phyloP scores from a whole-genome alignment of 225 moss, liverwort and hornwort species.

The Polytrichum formosum region DNA sequence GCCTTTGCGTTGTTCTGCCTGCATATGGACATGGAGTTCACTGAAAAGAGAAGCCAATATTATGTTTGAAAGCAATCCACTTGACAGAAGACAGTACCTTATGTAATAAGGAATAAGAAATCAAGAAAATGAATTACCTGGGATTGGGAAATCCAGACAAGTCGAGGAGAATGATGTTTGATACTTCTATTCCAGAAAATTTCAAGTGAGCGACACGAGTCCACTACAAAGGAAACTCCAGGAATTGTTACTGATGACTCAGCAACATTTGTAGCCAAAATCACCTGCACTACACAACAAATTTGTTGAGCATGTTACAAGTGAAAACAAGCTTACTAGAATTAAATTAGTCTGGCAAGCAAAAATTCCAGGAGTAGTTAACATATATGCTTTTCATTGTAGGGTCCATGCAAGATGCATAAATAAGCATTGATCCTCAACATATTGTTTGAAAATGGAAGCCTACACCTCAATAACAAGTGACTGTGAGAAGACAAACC shows the following conservation, averaged over 20 bases:
- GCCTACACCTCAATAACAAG: background rate
- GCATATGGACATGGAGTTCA: constrained; percentile 4
- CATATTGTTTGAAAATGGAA: constrained; percentile 5
- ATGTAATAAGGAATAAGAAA: background rate
- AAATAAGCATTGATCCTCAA: background rate
- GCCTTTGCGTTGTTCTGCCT: constrained; percentile 73
- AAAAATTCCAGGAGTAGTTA: no score
- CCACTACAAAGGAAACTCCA: constrained; percentile 60
- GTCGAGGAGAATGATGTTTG: constrained; percentile 42
- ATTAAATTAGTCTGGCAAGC: no score
- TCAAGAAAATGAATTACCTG: constrained; percentile 32
- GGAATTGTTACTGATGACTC: constrained; percentile 74
- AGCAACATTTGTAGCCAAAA: constrained; percentile 69
- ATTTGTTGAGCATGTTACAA: background rate
- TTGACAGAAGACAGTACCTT: no score
- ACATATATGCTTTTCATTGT: background rate
- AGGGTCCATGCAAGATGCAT: constrained; percentile 1
- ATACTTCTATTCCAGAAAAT: constrained; percentile 42
- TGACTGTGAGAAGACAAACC: constrained; percentile 17
- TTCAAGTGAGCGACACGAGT: constrained; percentile 63
- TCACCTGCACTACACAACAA: constrained; percentile 33
- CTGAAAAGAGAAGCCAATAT: background rate
- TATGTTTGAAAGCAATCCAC: background rate
- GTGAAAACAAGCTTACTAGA: background rate
- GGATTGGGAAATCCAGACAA: constrained; percentile 69